Percentiles rank a stretch among this genome's conserved stretches.
Evolutionary conservation across 116 monocot species (phyloP).

Genomic region (Papilionanthe hybrid): DNA sequence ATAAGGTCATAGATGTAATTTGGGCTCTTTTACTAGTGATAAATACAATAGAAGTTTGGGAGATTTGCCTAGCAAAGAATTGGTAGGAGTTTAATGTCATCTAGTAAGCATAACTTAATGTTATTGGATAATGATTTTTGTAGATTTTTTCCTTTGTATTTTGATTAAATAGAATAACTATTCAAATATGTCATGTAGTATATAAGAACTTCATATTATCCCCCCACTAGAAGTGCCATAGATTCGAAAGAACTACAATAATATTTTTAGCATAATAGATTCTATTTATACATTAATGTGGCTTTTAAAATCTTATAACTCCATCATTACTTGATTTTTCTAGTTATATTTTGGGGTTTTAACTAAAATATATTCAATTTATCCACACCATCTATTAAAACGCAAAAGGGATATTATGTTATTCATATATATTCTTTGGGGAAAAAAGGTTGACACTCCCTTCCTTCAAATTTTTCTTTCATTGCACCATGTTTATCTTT

Average conservation of each 20-base stretch:
- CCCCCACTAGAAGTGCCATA: neutral
- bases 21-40: too few species aligned
- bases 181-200: neutral
- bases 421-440: too few species aligned
- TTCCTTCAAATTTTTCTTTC: too few species aligned
- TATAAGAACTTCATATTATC: neutral
- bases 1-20: too few species aligned
- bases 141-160: neutral
- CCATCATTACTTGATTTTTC: neutral
- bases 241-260: neutral
- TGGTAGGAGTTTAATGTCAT: neutral
- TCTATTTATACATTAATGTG: neutral
- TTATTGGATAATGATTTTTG: neutral
- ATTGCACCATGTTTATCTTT: too few species aligned
- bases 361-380: too few species aligned
- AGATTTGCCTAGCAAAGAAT: neutral
- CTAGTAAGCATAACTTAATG: neutral
- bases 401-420: too few species aligned
- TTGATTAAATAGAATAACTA: neutral
- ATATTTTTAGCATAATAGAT: neutral
- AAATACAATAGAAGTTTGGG: neutral
- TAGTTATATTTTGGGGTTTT: too few species aligned
- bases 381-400: too few species aligned
- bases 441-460: too few species aligned
- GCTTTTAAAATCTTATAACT: neutral